Evolutionary conservation across 2,329 filamentous ascomycete genomes (phyloP).

Genomic region (Reticulascus tulasneorum): DNA sequence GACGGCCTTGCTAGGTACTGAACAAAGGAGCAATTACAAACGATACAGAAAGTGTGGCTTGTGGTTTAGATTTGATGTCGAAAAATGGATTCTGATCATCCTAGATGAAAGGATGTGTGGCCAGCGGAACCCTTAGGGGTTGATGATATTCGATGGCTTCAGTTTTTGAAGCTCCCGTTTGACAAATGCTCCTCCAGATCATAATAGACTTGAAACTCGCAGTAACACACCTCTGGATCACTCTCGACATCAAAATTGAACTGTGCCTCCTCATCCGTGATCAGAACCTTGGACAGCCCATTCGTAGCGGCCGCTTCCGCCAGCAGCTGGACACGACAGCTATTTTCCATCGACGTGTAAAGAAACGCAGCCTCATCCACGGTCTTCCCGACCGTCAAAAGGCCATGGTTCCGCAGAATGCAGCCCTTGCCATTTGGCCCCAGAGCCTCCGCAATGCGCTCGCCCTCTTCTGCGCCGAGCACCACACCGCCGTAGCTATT

Average conservation of each 20-base stretch:
- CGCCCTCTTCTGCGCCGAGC: constrained; percentile 59
- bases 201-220: constrained; percentile 17
- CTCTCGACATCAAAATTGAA: constrained; percentile 21
- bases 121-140: no score
- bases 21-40: no score
- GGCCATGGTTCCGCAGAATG: constrained; percentile 67
- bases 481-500: constrained; percentile 47
- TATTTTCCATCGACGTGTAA: constrained; percentile 63
- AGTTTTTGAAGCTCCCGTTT: constrained; percentile 10
- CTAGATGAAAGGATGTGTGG: no score
- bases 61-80: no score
- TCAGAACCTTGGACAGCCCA: constrained; percentile 29
- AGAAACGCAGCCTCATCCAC: constrained; percentile 72
- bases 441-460: constrained; percentile 57
- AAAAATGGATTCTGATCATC: no score
- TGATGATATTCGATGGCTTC: no score
- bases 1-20: no score
- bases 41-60: no score
- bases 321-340: constrained; percentile 62
- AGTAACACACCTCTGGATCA: constrained; percentile 16
- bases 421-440: constrained; percentile 54
- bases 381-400: constrained; percentile 64
- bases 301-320: constrained; percentile 45
- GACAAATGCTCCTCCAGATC: constrained; percentile 13
- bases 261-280: constrained; percentile 38